Conservation (phyloP, 164 flowering plant genomes). For the Nymphaea thermarum region DNA sequence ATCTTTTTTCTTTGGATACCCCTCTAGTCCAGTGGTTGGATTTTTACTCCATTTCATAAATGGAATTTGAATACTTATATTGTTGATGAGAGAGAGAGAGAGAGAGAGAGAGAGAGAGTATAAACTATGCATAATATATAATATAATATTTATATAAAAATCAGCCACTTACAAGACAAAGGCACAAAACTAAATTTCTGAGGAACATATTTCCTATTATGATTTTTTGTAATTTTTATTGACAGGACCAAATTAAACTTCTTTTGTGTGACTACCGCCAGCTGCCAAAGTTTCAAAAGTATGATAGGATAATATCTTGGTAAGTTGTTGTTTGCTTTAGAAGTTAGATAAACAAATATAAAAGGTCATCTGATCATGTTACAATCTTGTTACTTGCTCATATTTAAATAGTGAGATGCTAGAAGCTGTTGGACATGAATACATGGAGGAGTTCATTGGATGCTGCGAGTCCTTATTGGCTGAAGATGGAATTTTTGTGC, state of each 20-base stretch:
- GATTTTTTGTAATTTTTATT: not conserved
- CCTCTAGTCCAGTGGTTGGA: too few species aligned
- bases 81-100: too few species aligned
- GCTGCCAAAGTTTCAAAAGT: constrained; percentile 38
- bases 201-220: too few species aligned
- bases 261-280: constrained; percentile 82
- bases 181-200: too few species aligned
- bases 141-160: too few species aligned
- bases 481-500: constrained; percentile 67
- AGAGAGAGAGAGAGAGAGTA: too few species aligned
- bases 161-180: too few species aligned
- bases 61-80: too few species aligned
- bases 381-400: not conserved
- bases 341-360: not conserved
- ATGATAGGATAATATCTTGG: constrained; percentile 83
- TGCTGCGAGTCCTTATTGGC: constrained; percentile 69
- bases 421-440: constrained; percentile 89
- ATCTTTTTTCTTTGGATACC: too few species aligned
- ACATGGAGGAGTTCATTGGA: constrained; percentile 65
- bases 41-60: too few species aligned
- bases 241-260: constrained; percentile 57
- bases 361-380: not conserved
- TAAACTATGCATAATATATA: too few species aligned
- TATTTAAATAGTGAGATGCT: constrained; percentile 68
- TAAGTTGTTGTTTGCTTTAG: constrained; percentile 6